A percentile compares a stretch with the other conserved stretches of the same genome.
These are phyloP conservation scores for Aspergillus sp. DNA, from an alignment of 2,329 filamentous ascomycete species.

Conservation along the genomic window DNA sequence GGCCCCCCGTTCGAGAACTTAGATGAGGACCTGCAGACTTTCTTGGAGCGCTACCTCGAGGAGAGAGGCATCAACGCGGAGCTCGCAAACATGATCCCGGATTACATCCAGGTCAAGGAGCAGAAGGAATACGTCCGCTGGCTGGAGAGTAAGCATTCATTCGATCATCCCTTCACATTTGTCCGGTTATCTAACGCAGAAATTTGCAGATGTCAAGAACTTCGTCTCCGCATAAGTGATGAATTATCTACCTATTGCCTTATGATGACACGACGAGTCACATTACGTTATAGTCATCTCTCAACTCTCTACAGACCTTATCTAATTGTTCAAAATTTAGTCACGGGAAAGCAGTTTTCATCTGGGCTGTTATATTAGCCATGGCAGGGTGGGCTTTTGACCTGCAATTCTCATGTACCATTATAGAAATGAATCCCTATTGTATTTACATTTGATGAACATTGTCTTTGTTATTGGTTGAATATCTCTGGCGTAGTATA, in stretches of 20 bases:
- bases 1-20: constrained; percentile 90
- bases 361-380: not conserved
- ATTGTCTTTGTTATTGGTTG: too few relatives aligned
- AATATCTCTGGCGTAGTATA: too few relatives aligned
- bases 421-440: too few relatives aligned
- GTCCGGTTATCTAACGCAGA: constrained; percentile 6
- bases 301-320: not conserved
- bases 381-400: too few relatives aligned
- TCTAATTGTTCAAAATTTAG: not conserved
- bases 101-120: constrained; percentile 98
- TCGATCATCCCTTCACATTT: not conserved
- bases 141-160: constrained; percentile 57
- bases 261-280: not conserved
- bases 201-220: constrained; percentile 59
- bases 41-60: constrained; percentile 88
- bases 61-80: constrained; percentile 84
- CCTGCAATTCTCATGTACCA: too few relatives aligned
- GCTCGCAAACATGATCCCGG: constrained; percentile 81
- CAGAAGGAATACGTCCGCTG: constrained; percentile 92
- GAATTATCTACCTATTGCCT: not conserved
- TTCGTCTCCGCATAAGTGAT: constrained; percentile 63
- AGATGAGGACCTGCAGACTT: constrained; percentile 87
- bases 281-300: not conserved
- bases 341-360: not conserved
- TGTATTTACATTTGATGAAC: too few relatives aligned